These are phyloP conservation scores for Tricholoma bakamatsutake DNA, from an alignment of 768 basidiomycete genomes.

Conservation along the genomic window DNA sequence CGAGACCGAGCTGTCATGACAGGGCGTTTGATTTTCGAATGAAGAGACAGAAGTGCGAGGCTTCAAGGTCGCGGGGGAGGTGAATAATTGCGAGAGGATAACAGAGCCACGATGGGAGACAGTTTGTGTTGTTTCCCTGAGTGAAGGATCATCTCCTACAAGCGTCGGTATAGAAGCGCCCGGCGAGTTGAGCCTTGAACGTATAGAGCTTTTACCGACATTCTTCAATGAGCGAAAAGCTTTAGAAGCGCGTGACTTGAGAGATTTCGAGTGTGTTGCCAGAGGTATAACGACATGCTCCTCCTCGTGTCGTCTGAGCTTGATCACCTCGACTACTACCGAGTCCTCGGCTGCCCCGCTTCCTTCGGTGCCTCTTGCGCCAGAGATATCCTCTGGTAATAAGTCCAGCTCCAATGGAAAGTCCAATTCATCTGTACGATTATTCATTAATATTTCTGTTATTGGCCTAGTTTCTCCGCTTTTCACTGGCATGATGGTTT, in stretches of 20 bases:
- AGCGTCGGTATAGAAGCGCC: constrained; percentile 22
- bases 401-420: constrained; percentile 19
- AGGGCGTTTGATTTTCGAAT: constrained; percentile 16
- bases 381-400: constrained; percentile 14
- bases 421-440: constrained; percentile 21
- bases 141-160: constrained; percentile 11
- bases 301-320: constrained; percentile 36
- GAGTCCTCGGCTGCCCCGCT: constrained; percentile 36
- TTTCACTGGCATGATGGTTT: constrained; percentile 20
- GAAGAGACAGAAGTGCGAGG: constrained; percentile 22
- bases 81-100: constrained; percentile 34
- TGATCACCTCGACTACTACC: constrained; percentile 57
- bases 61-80: constrained; percentile 19
- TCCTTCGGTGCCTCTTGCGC: constrained; percentile 13
- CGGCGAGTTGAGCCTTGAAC: constrained; percentile 32
- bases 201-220: constrained; percentile 27
- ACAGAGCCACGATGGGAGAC: constrained; percentile 33
- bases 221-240: constrained; percentile 43
- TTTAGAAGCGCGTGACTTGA: constrained; percentile 41
- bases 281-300: constrained; percentile 13
- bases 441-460: constrained; percentile 24
- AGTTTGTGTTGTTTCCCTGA: constrained; percentile 27
- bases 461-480: constrained; percentile 22
- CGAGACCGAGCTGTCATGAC: background rate
- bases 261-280: constrained; percentile 32